Base-by-base conservation (phyloP, 2,329 filamentous ascomycete genomes). In the Escovopsis sp. region DNA sequence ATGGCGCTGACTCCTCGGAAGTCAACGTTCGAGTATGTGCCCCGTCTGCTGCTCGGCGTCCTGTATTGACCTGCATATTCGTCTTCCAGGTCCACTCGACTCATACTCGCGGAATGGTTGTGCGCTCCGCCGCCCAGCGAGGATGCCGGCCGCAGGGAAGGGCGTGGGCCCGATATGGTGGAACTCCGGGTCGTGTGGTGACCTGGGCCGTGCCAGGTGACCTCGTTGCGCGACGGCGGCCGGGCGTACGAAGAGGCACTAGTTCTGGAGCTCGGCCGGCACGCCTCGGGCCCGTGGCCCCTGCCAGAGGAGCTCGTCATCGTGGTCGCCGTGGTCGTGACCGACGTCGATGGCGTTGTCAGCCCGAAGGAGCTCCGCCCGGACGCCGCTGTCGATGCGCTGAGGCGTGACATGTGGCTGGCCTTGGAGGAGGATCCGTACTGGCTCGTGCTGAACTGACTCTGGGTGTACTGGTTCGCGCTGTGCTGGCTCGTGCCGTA, bases 201-300 rank as follows among this genome's bases (percentile, higher is more conserved):
- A 16, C 72, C 62, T 2, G 65, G 61, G 1, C 21, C 21, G 4
- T 25, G 21, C 21, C 21, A 25, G 54, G 58, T 67, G 57, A 67
- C 65, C 25, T 72, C 70, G 14, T 59, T 62, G 40, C 70, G 61
- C 39, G 70, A 75, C 3, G 60, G 53, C 1, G 71, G 70, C 30
- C 70, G 62, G 30, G 65, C 66, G 38, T 66, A 67, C 34, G 65
- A 68, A 35, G 69, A 65, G 38, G 65, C 58, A 51, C 77, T 81
- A 46, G 79, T 73, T 43, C 81, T 75, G 48, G 81, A 87, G 58
- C 74, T 80, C 13, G 83, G 81, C 25, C 82, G 75, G 39, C 60
- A 62, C 28, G 51, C 48, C 31, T 61, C 58, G 13, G 54, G 53
- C 2, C 63, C 63, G 12, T 66, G 66, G 34, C 61, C 62, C 30